Percentiles rank a stretch among this genome's conserved stretches.
Conservation (phyloP, 306 rosid species). For the Rosa multiflora region DNA sequence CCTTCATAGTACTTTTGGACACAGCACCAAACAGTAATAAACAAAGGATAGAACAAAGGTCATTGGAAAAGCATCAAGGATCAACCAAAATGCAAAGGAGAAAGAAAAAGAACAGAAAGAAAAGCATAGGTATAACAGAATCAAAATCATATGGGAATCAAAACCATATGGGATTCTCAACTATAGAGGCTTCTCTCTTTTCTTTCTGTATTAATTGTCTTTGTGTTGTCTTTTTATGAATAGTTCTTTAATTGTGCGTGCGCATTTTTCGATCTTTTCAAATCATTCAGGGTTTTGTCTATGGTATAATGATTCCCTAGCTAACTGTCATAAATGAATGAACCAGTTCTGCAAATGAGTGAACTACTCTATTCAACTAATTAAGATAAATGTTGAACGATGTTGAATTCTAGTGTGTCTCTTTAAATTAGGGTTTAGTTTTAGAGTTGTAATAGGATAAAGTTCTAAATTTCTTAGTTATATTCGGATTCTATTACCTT, state of each 20-base stretch:
- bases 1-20: constrained; percentile 7
- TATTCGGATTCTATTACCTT: too few species aligned
- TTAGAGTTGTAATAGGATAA: too few species aligned
- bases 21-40: constrained; percentile 11
- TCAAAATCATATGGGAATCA: neutral
- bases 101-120: neutral
- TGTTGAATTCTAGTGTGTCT: too few species aligned
- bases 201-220: neutral
- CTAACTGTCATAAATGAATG: neutral
- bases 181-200: neutral
- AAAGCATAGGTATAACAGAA: neutral
- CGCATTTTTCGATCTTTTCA: neutral
- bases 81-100: constrained; percentile 4
- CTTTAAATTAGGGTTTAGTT: too few species aligned
- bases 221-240: neutral
- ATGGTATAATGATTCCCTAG: neutral
- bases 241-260: neutral
- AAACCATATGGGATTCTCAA: neutral
- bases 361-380: neutral
- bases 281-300: constrained; percentile 7
- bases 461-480: too few species aligned
- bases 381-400: neutral
- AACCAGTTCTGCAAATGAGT: neutral
- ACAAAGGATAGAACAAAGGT: constrained; percentile 10
- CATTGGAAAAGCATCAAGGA: neutral